These are phyloP conservation scores for Aspergillus nomiae DNA, from an alignment of 2,329 filamentous ascomycete genomes.

Conservation along the genomic window DNA sequence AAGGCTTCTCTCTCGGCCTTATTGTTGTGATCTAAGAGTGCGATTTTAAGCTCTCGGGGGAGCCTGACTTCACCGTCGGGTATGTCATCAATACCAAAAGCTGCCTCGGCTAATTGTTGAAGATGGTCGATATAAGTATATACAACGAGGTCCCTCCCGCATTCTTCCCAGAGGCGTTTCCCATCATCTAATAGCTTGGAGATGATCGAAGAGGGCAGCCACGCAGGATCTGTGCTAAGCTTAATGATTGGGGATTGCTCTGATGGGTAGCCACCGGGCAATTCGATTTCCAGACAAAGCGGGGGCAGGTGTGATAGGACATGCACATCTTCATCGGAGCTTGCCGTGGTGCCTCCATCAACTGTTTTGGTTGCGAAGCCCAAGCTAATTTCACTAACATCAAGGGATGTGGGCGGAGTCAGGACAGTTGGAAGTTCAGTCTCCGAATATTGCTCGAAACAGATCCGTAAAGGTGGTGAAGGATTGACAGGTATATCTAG, in stretches of 20 bases:
- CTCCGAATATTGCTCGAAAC: slow-evolving; percentile 42
- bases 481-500: slow-evolving; percentile 61
- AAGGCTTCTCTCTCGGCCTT: slow-evolving; percentile 74
- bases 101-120: slow-evolving; percentile 59
- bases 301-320: slow-evolving; percentile 59
- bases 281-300: slow-evolving; percentile 53
- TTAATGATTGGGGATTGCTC: slow-evolving; percentile 52
- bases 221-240: slow-evolving; percentile 53
- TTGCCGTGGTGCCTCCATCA: slow-evolving; percentile 18
- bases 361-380: slow-evolving; percentile 27
- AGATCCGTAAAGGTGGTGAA: slow-evolving; percentile 52
- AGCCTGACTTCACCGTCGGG: slow-evolving; percentile 49
- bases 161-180: slow-evolving; percentile 60
- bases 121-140: slow-evolving; percentile 63
- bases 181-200: slow-evolving; percentile 51
- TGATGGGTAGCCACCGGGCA: slow-evolving; percentile 60
- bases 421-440: slow-evolving; percentile 35
- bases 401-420: slow-evolving; percentile 46
- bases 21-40: slow-evolving; percentile 76
- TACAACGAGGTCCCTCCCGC: slow-evolving; percentile 57
- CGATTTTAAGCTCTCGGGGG: slow-evolving; percentile 60
- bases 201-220: slow-evolving; percentile 54
- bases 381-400: slow-evolving; percentile 26
- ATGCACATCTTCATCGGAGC: slow-evolving; percentile 42
- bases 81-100: slow-evolving; percentile 52